Base-by-base conservation (phyloP, 495 filamentous ascomycete species). In the Podospora anserina region DNA sequence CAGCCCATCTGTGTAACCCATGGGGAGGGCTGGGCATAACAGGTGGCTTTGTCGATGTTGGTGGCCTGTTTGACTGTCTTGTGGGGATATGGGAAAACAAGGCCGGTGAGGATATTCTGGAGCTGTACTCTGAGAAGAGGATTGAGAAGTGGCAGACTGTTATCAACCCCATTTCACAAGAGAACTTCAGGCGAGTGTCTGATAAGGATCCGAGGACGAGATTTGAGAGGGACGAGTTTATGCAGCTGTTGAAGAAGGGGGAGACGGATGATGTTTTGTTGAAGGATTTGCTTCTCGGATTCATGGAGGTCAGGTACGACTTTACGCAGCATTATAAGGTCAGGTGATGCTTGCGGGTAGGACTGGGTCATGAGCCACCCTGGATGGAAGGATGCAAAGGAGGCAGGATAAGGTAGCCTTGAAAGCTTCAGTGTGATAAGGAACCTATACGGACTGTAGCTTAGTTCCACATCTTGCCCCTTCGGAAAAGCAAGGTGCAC, bases 1-100 rank as follows among this genome's bases (percentile, higher is more conserved):
- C 88, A 15, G 85, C 83, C 16, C 85, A 86, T 71, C 65, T 84
- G 32, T 82, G 80, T 64, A 84, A 83, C 65, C 80, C 82, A 53
- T 87, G 84, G 54, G 85, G 86, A 54, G 84, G 85, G 1, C 72
- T 86, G 2, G 86, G 84, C 19, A 76, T 87, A 34, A 87, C 83
- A 1, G 82, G 83, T 11, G 85, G 84, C 0, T 79, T 88, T 5
- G 82, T 78, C 4, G 86, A 88, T 66, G 78, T 84, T 1, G 83
- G 83, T 9, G 79, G 79, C 27, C 77, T 88, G 9, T 82, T 76
- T 60, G 84, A 88, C 60, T 78, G 81, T 26, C 72, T 88, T 0
- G 67, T 78, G 11, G 84, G 83, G 0, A 82, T 87, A 20, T 77
- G 82, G 61, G 74, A 75, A 9, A 80, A 78, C 4, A 66, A 74